Base-by-base conservation (phyloP, 2,329 filamentous ascomycete species). In the Arthrinium phaeospermum region DNA sequence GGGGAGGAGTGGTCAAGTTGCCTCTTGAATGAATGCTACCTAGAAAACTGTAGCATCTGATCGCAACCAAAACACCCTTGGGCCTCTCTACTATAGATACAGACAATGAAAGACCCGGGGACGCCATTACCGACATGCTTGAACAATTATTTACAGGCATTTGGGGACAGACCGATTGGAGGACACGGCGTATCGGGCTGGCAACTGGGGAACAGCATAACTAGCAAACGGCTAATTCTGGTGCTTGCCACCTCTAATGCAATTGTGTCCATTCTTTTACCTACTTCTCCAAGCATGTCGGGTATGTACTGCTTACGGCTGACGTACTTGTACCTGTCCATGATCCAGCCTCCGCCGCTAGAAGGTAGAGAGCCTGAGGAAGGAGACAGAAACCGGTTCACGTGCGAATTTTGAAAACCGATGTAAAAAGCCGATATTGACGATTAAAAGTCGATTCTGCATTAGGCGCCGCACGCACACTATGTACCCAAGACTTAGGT, bases 371-470 rank as follows among this genome's bases (percentile, higher is more conserved):
- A 61, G 53, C 19, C 27, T n/a, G 53, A 34, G 19, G 22, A 37
- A 34, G 16, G 30, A 37, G 30, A 64, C 30, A n/a, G 53, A 37
- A 64, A 64, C 53, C 53, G 14, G 53, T 34, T 30, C 12, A 37
- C 53, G 53, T 22, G 16, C 53, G 53, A 19, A 13, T 37, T 64
- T 13, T 13, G 7, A 41, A 64, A 64, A n/a, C n/a, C 57, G 57
- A 64, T 64, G 57, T 41, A 24, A 64, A 64, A 64, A 64, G 57
- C 41, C 57, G 57, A 64, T 64, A 41, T 41, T n/a, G 34, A 64
- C 49, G 8, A 51, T 13, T 34, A n/a, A 41, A 64, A 64, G 34
- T 41, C 57, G 53, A 61, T 61, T 61, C 57, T 64, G 57, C 57
- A 37, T 61, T 37, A n/a, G 37, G 53, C 16, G 53, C 53, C 53